These are phyloP conservation scores for Mortierella sp. DNA, from an alignment of 371 early-diverging fungal species.

Conservation along the genomic window DNA sequence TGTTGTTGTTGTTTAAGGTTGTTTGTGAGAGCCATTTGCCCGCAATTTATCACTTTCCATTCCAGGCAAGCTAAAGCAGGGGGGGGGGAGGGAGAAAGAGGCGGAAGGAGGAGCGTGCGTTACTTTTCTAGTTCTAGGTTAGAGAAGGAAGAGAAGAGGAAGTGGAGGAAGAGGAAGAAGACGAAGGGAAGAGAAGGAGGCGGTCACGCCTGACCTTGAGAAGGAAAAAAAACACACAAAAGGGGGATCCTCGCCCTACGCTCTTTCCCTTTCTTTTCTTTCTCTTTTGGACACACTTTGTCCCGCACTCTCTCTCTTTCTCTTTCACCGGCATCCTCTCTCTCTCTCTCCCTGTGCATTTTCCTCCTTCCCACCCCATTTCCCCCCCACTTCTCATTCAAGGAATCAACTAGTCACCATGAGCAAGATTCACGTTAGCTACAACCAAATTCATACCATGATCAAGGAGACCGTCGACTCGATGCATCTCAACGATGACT, in stretches of 20 bases:
- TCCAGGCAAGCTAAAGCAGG: no score
- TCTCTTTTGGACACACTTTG: slow-evolving; percentile 5
- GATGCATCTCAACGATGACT: slow-evolving; percentile 66
- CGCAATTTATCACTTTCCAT: no score
- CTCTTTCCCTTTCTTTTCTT: not conserved
- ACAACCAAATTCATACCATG: slow-evolving; percentile 78
- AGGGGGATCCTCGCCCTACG: not conserved
- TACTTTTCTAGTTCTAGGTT: no score
- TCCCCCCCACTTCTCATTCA: not conserved
- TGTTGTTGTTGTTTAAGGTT: no score
- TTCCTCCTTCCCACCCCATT: slow-evolving; percentile 1
- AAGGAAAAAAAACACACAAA: not conserved
- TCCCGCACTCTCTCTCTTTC: not conserved
- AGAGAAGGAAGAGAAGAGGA: no score
- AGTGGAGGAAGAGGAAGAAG: no score
- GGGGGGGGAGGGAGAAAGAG: no score
- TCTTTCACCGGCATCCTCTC: no score
- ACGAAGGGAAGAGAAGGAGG: no score
- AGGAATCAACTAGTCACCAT: slow-evolving; percentile 12
- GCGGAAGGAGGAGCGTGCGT: no score
- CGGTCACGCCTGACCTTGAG: no score
- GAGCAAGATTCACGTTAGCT: slow-evolving; percentile 66
- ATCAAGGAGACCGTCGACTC: slow-evolving; percentile 68
- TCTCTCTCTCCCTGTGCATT: not conserved
- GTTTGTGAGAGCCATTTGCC: no score